Percentiles rank a stretch among this genome's conserved stretches.
Evolutionary conservation across 805 yeast species (phyloP).

Genomic region (Ogataea trehalophila): DNA sequence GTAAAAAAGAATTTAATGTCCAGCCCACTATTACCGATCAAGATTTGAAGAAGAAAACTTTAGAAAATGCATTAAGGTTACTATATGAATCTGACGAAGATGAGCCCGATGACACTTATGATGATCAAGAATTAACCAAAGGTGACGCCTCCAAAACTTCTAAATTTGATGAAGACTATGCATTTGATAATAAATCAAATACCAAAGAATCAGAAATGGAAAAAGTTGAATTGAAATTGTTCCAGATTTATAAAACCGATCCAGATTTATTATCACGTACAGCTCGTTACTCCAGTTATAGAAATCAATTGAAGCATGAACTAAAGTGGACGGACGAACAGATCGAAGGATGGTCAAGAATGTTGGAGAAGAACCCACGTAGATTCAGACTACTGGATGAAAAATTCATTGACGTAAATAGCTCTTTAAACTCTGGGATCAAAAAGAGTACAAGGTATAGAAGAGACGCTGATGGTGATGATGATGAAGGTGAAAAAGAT

Average conservation of each 20-base stretch:
- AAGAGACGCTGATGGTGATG: conserved; percentile 8
- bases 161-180: conserved; percentile 28
- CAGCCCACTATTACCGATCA: conserved; percentile 19
- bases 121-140: conserved; percentile 45
- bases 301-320: conserved; percentile 47
- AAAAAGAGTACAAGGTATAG: conserved; percentile 20
- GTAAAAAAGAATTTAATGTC: conserved; percentile 28
- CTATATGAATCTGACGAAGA: conserved; percentile 77
- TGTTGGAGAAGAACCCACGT: conserved; percentile 61
- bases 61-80: conserved; percentile 52
- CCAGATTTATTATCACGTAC: conserved; percentile 43
- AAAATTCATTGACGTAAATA: conserved; percentile 44
- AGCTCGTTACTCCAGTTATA: conserved; percentile 40
- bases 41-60: conserved; percentile 52
- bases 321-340: conserved; percentile 84
- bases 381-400: conserved; percentile 61
- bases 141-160: conserved; percentile 17
- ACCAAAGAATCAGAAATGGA: conserved; percentile 30
- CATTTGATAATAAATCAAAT: conserved; percentile 7
- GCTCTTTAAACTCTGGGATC: conserved; percentile 19
- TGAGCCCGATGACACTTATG: conserved; percentile 78
- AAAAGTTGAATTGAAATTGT: conserved; percentile 49
- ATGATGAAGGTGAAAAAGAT: conserved; percentile 4
- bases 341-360: conserved; percentile 88
- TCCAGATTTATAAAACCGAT: conserved; percentile 49